Base-by-base conservation (phyloP, 192 early-diverging fungal species). In the Neocallimastix lanati region DNA sequence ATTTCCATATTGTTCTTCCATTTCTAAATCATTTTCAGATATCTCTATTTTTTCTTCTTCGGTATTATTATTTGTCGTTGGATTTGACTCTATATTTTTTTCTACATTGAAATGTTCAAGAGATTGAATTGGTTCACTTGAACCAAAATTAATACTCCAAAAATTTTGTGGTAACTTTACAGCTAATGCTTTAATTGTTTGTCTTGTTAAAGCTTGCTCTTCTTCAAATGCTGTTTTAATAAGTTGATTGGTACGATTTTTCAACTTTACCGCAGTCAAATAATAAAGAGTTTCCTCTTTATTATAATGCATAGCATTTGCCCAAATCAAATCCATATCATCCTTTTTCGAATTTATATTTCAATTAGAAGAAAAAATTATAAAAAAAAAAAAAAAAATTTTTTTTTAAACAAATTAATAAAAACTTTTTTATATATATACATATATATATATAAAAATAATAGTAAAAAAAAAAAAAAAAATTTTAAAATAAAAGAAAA, bases 231-330 rank as follows among this genome's bases (percentile, higher is more conserved):
- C 86, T 29, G 86, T 82, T 28, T 79, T 76, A 27, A 91, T 50
- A 13, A 88, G 77, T 21, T 77, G 77, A 28, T 87, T 79, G 15
- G 81, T 79, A 28, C 82, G 78, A 36, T 82, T 83, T 67, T 89
- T 81, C 16, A 94, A 81, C 76, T 87, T 84, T 27, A 84, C 83
- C 0, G 94, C 94, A 12, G 87, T 81, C 77, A 89, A 86, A 80
- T 86, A 91, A 80, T 94, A 96, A 3, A 85, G 81, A 0, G 93
- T 96, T 38, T 93, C 90, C 2, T 84, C 77, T 76, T 85, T 87
- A 84, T 96, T 96, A 81, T 95, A 96, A 14, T 85, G 82, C 85
- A 92, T 88, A 28, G 91, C 89, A 81, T 96, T 96, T 13, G 81
- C 78, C 81, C 90, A 94, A 29, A 93, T 92, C 50, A 93, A 84